These are phyloP conservation scores for Aegle marmelos DNA, from an alignment of 345 rosid species.

Conservation along the genomic window DNA sequence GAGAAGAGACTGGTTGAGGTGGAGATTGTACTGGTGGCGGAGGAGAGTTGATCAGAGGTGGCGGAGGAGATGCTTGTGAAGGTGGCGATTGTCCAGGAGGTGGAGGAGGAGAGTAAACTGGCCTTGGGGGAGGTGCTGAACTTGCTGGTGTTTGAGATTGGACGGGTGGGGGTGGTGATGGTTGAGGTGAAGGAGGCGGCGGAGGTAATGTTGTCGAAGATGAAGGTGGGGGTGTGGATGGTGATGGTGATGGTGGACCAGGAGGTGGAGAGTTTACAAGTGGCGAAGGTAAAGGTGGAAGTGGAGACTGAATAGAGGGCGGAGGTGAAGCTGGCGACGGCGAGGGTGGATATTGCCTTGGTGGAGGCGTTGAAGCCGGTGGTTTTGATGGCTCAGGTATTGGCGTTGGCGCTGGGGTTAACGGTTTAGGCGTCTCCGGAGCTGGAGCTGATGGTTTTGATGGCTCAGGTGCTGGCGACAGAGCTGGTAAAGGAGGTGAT, in stretches of 20 bases:
- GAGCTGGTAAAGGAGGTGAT: not conserved
- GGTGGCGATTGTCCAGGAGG: constrained; percentile 23
- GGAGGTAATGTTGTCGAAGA: not conserved
- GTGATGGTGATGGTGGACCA: not conserved
- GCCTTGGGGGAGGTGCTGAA: constrained; percentile 24
- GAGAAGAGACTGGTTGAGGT: not conserved
- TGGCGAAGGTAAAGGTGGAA: constrained; percentile 4
- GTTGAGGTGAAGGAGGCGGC: not conserved
- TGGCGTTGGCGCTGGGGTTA: not conserved
- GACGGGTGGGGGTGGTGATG: constrained; percentile 15
- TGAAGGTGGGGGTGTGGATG: not conserved
- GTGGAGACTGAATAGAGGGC: constrained; percentile 17
- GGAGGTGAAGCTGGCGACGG: not conserved
- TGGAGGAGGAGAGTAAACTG: constrained; percentile 21
- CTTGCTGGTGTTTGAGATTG: constrained; percentile 20
- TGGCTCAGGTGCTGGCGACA: constrained; percentile 5
- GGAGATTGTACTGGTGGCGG: constrained; percentile 17
- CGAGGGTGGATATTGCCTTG: not conserved
- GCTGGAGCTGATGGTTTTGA: not conserved
- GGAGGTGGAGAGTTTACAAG: constrained; percentile 5
- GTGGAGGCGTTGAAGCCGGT: not conserved
- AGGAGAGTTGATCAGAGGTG: constrained; percentile 9
- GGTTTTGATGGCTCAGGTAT: not conserved
- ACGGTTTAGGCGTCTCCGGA: not conserved
- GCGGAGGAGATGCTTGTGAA: constrained; percentile 25